These are phyloP conservation scores for Lepidium aucheri DNA, from an alignment of 345 rosid species.

Conservation along the genomic window DNA sequence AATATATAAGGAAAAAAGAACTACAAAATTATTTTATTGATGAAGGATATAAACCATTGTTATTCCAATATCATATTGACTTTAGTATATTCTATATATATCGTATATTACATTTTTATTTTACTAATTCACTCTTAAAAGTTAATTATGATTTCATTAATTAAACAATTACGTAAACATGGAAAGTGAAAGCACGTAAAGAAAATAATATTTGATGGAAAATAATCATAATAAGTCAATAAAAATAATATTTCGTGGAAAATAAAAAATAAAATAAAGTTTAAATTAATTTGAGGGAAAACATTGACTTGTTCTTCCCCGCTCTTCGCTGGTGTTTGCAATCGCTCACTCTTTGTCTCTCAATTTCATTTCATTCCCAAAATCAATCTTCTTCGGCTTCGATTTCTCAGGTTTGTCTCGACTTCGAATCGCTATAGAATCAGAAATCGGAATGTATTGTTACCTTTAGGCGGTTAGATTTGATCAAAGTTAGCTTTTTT, in stretches of 20 bases:
- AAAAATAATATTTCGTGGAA: not conserved
- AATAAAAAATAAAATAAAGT: not conserved
- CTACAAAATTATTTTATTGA: too few species aligned
- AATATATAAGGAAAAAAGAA: too few species aligned
- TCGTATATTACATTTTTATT: not conserved
- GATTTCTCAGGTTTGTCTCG: conserved; percentile 7
- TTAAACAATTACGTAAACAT: not conserved
- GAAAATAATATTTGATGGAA: not conserved
- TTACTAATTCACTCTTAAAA: not conserved
- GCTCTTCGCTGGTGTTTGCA: conserved; percentile 7
- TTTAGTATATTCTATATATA: too few species aligned
- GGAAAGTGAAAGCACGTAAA: not conserved
- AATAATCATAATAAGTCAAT: not conserved
- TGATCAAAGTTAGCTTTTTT: not conserved
- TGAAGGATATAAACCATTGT: too few species aligned
- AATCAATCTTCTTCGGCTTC: not conserved
- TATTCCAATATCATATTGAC: too few species aligned
- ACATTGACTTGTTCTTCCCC: conserved; percentile 18
- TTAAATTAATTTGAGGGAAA: conserved; percentile 1
- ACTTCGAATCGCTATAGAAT: not conserved
- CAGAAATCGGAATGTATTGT: not conserved
- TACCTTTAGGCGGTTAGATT: not conserved
- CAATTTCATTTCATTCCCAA: not conserved
- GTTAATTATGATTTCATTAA: not conserved
- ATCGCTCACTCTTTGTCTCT: not conserved